Percentiles rank a stretch among this genome's conserved stretches.
These are phyloP conservation scores for Coemansia nantahalensis DNA, from an alignment of 192 early-diverging fungal genomes.

Conservation along the genomic window DNA sequence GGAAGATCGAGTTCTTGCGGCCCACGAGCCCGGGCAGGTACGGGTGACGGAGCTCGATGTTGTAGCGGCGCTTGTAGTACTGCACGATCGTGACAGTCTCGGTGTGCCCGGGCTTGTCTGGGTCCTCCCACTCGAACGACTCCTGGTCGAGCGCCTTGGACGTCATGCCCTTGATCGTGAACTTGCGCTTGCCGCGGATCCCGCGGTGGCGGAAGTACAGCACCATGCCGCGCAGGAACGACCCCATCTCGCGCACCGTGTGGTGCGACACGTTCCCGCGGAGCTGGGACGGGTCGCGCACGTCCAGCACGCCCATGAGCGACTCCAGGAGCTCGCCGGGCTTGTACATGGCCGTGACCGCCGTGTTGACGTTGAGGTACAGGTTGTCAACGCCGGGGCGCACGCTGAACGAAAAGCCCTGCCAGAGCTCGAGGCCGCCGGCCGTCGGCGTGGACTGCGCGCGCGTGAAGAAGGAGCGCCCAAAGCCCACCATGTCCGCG, in stretches of 20 bases:
- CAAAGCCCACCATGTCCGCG: constrained; percentile 72
- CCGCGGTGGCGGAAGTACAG: constrained; percentile 59
- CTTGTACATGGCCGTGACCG: constrained; percentile 66
- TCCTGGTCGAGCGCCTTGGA: constrained; percentile 62
- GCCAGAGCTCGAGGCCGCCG: constrained; percentile 88
- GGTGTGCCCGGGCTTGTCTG: constrained; percentile 42
- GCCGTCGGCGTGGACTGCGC: constrained; percentile 48
- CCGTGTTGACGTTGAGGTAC: constrained; percentile 72
- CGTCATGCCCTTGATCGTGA: constrained; percentile 69
- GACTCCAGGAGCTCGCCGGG: constrained; percentile 69
- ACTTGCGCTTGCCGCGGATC: constrained; percentile 65
- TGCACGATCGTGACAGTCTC: constrained; percentile 65
- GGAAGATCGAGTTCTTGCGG: constrained; percentile 66
- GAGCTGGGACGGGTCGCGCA: constrained; percentile 53
- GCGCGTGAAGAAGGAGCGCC: constrained; percentile 91
- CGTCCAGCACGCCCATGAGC: constrained; percentile 62
- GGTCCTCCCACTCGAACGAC: constrained; percentile 65
- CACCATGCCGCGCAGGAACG: constrained; percentile 53
- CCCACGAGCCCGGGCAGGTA: constrained; percentile 82
- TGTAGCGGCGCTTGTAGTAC: constrained; percentile 78
- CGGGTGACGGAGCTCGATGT: constrained; percentile 67
- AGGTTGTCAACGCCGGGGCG: constrained; percentile 72
- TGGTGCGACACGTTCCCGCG: constrained; percentile 9
- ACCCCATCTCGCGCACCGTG: constrained; percentile 13
- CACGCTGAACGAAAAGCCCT: constrained; percentile 88